Base-by-base conservation (phyloP, 805 yeast genomes). In the Metschnikowia baotianmanensis region DNA sequence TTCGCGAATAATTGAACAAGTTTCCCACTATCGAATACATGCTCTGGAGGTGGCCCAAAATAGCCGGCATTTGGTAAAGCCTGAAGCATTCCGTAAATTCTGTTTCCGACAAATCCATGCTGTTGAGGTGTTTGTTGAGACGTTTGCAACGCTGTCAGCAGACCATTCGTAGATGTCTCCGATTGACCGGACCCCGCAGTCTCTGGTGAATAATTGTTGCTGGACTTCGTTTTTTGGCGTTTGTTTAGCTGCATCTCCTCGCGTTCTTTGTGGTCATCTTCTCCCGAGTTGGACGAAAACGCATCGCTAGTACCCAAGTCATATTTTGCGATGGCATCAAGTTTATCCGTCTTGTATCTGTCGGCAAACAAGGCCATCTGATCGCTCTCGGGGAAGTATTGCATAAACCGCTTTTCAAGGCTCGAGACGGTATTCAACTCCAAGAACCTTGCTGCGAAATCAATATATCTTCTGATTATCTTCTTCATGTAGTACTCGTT, bases 391-490 rank as follows among this genome's bases (percentile, higher is more conserved):
- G 90, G 86, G 59, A 86, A 89, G 25, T 73, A 62, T 45, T 78
- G 81, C 23, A 72, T 65, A 59, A 74, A 89, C 46, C 95, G 74
- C 41, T 69, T 71, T 47, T 86, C 89, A 33, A 91, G 71, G 36
- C 77, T 72, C 34, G 74, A 66, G 5, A 89, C 80, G 11, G 86
- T 83, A 32, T 77, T 74, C 17, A 86, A 61, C 50, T 83, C 89
- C 25, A 91, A 86, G 56, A 76, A 81, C 39, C 74, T 74, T 2
- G 83, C 70, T 47, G 90, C 95, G 56, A 82, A 83, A 36, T 73
- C 67, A 34, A 86, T 74, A 62, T 83, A 86, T 32, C 72, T 59
- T 34, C 58, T 63, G 38, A 65, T 59, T 31, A 70, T 55, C 33
- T 53, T 58, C 38, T 58, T 60, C 40, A 69, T 50, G 35, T 50